Evolutionary conservation across 2,329 filamentous ascomycete genomes (phyloP).

Genomic region (Claviceps paspali): DNA sequence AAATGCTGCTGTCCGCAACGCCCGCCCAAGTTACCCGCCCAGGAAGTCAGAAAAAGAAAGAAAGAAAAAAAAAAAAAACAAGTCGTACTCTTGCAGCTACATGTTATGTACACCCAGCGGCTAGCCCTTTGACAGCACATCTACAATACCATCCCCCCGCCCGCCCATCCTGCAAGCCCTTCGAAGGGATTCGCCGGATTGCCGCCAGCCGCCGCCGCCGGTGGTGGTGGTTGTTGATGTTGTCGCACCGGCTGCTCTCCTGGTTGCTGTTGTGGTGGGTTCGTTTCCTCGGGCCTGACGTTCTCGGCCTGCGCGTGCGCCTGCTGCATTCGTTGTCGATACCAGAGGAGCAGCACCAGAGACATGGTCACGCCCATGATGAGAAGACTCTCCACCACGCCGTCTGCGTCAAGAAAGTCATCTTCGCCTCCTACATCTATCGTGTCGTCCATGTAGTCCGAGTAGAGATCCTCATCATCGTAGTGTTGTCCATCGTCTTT

Average conservation of each 20-base stretch:
- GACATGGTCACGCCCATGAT: conserved; percentile 65
- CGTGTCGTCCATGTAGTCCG: conserved; percentile 36
- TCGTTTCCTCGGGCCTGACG: conserved; percentile 9
- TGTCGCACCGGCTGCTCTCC: conserved; percentile 3
- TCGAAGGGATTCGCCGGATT: conserved; percentile 10
- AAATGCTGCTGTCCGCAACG: no score
- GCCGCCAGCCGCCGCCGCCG: not conserved
- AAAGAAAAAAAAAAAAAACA: no score
- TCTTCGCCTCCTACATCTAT: conserved; percentile 35
- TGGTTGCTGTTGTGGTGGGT: conserved; percentile 3
- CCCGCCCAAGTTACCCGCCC: no score
- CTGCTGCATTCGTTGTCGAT: conserved; percentile 56
- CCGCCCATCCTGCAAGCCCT: conserved; percentile 21
- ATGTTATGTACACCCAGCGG: no score
- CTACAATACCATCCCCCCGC: conserved; percentile 20
- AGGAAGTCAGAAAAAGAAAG: no score
- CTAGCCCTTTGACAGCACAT: not conserved
- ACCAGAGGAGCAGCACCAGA: conserved; percentile 67
- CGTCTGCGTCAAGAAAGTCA: conserved; percentile 57
- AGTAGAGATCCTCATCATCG: conserved; percentile 34
- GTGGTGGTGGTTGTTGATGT: not conserved
- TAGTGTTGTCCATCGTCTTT: conserved; percentile 55
- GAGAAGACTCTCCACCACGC: conserved; percentile 68
- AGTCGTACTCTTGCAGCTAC: no score
- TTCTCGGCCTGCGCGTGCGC: conserved; percentile 23